Evolutionary conservation across 2,329 filamentous ascomycete genomes (phyloP), one percentile per base, ranked within the genome.

Genomic region (Celoporthe dispersa): DNA sequence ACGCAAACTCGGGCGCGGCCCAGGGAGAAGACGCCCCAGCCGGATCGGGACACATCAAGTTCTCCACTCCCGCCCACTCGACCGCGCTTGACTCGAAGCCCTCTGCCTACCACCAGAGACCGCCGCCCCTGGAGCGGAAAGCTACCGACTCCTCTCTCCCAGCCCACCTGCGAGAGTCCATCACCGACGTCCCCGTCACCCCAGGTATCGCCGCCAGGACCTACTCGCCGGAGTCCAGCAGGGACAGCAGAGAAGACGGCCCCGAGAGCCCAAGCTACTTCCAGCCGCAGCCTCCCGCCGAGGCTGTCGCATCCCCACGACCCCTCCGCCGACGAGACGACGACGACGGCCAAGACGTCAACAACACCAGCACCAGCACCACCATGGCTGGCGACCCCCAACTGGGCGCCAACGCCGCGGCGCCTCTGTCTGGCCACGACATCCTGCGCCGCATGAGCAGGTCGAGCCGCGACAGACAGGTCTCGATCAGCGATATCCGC

Each of bases 401-500:
- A 55, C 48, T 68, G 67, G 73, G 77, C 68, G 73, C 77, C 11
- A 77, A 75, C 16, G 73, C 75, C 6, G 81, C 80, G 37, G 81
- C 80, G 37, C 77, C 79, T 37, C 77, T 77, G 70, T 78, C 81
- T 22, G 79, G 80, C 68, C 77, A 79, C 35, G 81, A 84, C 51
- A 80, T 83, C 51, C 75, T 85, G 67, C 81, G 80, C 31, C 79
- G 81, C 66, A 80, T 85, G 76, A 85, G 82, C 75, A 75, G 81
- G 70, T 84, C 82, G 79, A 83, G 82, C 70, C 81, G 79, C 63
- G 48, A 61, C 31, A 74, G 76, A 62, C 81, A 81, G 69, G 83
- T 88, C 74, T 87, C 86, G 48, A 78, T 90, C 67, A 81, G 84
- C 35, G 86, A 90, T 66, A 84, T 89, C 72, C 83, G 84, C 75